Evolutionary conservation across 1,139 yeast species (phyloP), one percentile per base, ranked within the genome.

Genomic region (Geotrichum fermentans): DNA sequence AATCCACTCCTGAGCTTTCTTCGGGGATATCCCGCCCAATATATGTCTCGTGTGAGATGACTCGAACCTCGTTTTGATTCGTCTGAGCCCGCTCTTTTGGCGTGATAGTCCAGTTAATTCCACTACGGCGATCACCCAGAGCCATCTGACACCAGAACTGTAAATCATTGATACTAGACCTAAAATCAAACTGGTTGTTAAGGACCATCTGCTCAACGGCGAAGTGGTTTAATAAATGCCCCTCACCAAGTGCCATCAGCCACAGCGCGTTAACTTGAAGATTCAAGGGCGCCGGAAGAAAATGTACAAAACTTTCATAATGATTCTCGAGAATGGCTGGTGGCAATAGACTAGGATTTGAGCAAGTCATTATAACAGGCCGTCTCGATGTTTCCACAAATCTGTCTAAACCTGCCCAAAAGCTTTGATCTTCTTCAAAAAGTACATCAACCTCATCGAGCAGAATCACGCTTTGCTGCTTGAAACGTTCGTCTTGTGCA

Each of bases 371-470:
- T 1, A 90, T 75, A 0, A 92, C 77, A 0, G 98, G 97, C 44
- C 96, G 71, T 57, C 90, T 74, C 0, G 95, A 78, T 28, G 79
- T 77, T 36, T 75, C 72, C 34, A 88, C 67, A 14, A 88, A 73
- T 51, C 79, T 82, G 43, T 76, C 78, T 2, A 89, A 75, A 1
- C 83, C 82, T 1, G 73, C 63, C 97, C 97, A 92, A 61, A 92
- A 90, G 0, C 80, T 79, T 55, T 75, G 77, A 57, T 89, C 96
- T 44, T 80, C 85, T 52, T 83, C 92, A 59, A 83, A 88, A 26
- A 90, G 65, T 13, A 87, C 71, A 63, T 92, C 96, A 24, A 86
- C 90, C 58, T 92, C 97, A 59, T 90, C 97, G 48, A 92, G 73
- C 33, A 92, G 66, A 2, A 92, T 81, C 7, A 89, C 69, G 4